A percentile compares a stretch with the other conserved stretches of the same genome.
Evolutionary conservation across 2,329 filamentous ascomycete genomes (phyloP).

Genomic region (Coniochaeta sp.): DNA sequence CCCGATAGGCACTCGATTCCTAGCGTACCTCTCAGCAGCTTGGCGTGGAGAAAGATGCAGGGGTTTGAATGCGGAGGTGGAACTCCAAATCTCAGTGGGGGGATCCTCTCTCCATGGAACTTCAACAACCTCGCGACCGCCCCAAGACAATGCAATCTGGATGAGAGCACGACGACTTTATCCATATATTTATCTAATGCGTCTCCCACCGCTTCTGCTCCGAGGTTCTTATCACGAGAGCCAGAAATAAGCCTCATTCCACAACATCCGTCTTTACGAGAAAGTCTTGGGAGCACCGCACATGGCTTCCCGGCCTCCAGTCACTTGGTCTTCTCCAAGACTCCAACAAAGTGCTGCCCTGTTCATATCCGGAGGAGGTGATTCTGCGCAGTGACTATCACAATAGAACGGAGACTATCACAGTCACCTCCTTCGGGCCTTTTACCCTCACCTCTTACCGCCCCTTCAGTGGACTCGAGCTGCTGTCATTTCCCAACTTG

Average conservation of each 20-base stretch:
- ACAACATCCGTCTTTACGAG: background rate
- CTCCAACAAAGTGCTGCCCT: background rate
- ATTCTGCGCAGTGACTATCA: background rate
- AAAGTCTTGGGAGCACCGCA: background rate
- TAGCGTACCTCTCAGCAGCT: background rate
- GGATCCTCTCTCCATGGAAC: background rate
- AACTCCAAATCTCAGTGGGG: background rate
- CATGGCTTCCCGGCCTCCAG: background rate
- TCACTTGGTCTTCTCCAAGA: background rate
- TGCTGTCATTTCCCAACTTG: background rate
- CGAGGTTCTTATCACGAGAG: background rate
- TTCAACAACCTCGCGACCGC: background rate
- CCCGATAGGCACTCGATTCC: background rate
- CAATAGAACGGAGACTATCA: background rate
- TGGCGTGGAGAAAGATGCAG: background rate
- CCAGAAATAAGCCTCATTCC: background rate
- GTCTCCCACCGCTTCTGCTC: background rate
- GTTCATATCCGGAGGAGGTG: background rate
- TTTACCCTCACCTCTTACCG: background rate
- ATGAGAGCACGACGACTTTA: slow-evolving; percentile 2
- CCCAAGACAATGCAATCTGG: background rate
- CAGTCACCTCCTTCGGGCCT: background rate
- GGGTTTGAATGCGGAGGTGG: background rate
- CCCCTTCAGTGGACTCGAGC: background rate
- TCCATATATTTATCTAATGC: background rate